A percentile compares a stretch with the other conserved stretches of the same genome.
phyloP scores from a whole-genome alignment of 1,139 yeast species.

The Saccharomycopsis phalli region DNA sequence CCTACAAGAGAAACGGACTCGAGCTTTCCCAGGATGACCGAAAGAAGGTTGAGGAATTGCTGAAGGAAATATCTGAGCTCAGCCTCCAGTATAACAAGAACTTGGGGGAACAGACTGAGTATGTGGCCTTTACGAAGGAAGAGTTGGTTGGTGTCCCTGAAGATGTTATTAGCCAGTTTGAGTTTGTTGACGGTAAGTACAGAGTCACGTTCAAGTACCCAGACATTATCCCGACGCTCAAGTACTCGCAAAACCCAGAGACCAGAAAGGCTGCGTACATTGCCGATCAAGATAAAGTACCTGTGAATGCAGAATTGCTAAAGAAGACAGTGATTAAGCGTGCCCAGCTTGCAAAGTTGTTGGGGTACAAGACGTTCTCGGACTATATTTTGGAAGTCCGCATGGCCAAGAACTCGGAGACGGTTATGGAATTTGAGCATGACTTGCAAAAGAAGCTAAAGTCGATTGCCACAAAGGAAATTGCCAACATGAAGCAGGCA shows the following conservation, averaged over 20 bases:
- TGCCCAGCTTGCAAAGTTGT: conserved; percentile 47
- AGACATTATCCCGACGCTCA: conserved; percentile 66
- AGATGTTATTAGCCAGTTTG: conserved; percentile 50
- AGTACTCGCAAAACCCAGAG: conserved; percentile 51
- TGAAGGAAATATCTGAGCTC: conserved; percentile 50
- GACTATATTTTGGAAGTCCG: conserved; percentile 64
- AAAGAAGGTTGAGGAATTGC: conserved; percentile 46
- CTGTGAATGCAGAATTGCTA: conserved; percentile 53
- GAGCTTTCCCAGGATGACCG: conserved; percentile 48
- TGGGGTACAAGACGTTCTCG: conserved; percentile 62
- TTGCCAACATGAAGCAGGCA: conserved; percentile 38
- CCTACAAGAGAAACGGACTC: conserved; percentile 60
- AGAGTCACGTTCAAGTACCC: conserved; percentile 79
- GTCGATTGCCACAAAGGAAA: conserved; percentile 52
- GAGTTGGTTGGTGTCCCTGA: conserved; percentile 71
- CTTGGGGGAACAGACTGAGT: conserved; percentile 64
- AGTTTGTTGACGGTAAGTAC: conserved; percentile 37
- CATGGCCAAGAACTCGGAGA: conserved; percentile 64
- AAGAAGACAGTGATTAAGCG: conserved; percentile 52
- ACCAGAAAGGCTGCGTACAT: conserved; percentile 59
- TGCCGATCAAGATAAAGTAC: conserved; percentile 59
- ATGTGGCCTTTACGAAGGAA: conserved; percentile 46
- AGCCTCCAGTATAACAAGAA: conserved; percentile 53
- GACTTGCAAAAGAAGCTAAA: conserved; percentile 51
- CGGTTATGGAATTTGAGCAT: conserved; percentile 49